Evolutionary conservation across 2,329 filamentous ascomycete species (phyloP).

Genomic region (Pseudogymnoascus pannorum): DNA sequence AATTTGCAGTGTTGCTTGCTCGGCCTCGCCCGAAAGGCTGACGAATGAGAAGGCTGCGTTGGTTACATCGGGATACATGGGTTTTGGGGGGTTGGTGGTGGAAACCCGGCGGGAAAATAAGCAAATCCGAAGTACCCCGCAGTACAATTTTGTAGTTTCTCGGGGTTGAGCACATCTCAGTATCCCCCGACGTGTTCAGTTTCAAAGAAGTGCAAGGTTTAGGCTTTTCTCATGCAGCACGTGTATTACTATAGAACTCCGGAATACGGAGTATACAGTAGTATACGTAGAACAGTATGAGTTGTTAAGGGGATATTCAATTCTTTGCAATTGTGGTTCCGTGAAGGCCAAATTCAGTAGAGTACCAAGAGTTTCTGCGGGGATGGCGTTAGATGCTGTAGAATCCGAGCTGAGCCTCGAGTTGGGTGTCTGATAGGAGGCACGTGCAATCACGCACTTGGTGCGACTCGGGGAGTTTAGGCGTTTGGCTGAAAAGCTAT

Average conservation of each 20-base stretch:
- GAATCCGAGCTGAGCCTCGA: too few species aligned
- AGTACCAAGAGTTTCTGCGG: not conserved
- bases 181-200: not conserved
- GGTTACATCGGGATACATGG: not conserved
- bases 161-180: too few species aligned
- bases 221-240: not conserved
- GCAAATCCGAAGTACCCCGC: not conserved
- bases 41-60: not conserved
- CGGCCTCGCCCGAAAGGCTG: not conserved
- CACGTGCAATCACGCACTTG: slow-evolving; percentile 1
- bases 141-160: not conserved
- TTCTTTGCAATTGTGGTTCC: not conserved
- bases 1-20: not conserved
- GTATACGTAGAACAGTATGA: too few species aligned
- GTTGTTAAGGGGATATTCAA: not conserved
- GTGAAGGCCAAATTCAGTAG: not conserved
- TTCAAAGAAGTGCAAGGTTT: not conserved
- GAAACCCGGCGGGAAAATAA: not conserved
- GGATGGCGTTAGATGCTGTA: not conserved
- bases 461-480: not conserved
- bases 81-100: not conserved
- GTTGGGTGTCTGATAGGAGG: not conserved
- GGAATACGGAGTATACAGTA: not conserved
- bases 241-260: not conserved
- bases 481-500: too few species aligned